A percentile compares a stretch with the other conserved stretches of the same genome.
Evolutionary conservation across 768 basidiomycete species (phyloP).

Genomic region (Nevesoporus exiguus): DNA sequence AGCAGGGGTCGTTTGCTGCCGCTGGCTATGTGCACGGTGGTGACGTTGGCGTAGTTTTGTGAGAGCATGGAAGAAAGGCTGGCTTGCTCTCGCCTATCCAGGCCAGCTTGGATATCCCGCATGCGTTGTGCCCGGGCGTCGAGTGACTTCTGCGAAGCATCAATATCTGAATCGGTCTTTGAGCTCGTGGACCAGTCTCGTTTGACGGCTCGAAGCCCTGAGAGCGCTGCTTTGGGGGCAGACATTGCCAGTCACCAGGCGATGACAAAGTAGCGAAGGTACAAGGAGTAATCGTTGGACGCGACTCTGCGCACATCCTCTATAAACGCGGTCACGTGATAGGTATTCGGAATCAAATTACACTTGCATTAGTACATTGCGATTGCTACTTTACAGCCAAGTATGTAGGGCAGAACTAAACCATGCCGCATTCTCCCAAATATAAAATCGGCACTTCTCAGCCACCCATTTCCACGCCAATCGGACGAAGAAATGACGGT

Average conservation of each 20-base stretch:
- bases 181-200: constrained; percentile 61
- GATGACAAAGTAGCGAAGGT: neutral
- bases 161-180: constrained; percentile 23
- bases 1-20: constrained; percentile 35
- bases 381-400: too few species aligned
- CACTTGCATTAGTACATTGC: too few species aligned
- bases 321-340: constrained; percentile 23
- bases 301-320: neutral
- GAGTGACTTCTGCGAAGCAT: constrained; percentile 18
- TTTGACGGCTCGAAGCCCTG: constrained; percentile 57
- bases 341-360: neutral
- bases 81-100: constrained; percentile 38
- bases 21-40: constrained; percentile 19
- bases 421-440: constrained; percentile 31
- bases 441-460: constrained; percentile 39
- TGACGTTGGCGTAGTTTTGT: constrained; percentile 12
- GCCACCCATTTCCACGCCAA: constrained; percentile 53
- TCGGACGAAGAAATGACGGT: constrained; percentile 49
- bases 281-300: neutral
- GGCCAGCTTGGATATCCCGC: constrained; percentile 56
- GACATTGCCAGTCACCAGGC: constrained; percentile 17
- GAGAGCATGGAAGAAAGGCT: constrained; percentile 17
- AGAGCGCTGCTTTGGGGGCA: constrained; percentile 39
- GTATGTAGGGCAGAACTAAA: constrained; percentile 34
- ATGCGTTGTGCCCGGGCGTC: constrained; percentile 41